Evolutionary conservation across 768 basidiomycete species (phyloP), one percentile per base, ranked within the genome.

Genomic region (Chalciporus chontae): DNA sequence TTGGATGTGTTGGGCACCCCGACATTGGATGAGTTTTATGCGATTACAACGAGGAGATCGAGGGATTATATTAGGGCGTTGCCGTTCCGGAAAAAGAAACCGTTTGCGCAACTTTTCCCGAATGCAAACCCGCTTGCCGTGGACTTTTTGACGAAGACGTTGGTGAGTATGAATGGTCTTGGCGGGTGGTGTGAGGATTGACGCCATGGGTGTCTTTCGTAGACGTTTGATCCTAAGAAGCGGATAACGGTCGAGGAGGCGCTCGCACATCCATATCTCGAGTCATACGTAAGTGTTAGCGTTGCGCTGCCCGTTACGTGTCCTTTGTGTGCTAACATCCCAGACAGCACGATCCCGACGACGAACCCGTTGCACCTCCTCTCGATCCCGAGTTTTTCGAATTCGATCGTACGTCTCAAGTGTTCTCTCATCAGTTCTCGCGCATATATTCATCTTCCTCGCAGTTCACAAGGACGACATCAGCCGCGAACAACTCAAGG

Each of bases 181-280:
- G 26, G 18, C 29, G 17, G 8, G 5, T 29, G 4, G 11, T n/a
- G 18, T 10, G 24, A 26, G 4, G 5, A 14, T 17, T 48, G 13
- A 57, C 26, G 7, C 46, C 24, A 21, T 21, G 21, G 2, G 21
- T 21, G 21, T 21, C 21, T 21, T 21, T 21, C 21, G 21, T 57
- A 89, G 88, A 95, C 96, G 0, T 99, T 98, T 70, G 94, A 96
- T 70, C 95, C 96, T 19, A 94, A 94, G 77, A 96, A 94, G 68
- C 86, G 96, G 40, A 85, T 93, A 67, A 92, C 92, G 0, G 92
- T 94, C 37, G 94, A 97, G 64, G 85, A 94, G 50, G 94, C 94
- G 6, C 74, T 99, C 29, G 85, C 86, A n/a, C 94, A 97, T 61
- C 94, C 94, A 6, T 95, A 95, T 63, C 78, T 95, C 11, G 91